A percentile compares a stretch with the other conserved stretches of the same genome.
Evolutionary conservation across 2,329 filamentous ascomycete genomes (phyloP).

Genomic region (Aphanocladium album): DNA sequence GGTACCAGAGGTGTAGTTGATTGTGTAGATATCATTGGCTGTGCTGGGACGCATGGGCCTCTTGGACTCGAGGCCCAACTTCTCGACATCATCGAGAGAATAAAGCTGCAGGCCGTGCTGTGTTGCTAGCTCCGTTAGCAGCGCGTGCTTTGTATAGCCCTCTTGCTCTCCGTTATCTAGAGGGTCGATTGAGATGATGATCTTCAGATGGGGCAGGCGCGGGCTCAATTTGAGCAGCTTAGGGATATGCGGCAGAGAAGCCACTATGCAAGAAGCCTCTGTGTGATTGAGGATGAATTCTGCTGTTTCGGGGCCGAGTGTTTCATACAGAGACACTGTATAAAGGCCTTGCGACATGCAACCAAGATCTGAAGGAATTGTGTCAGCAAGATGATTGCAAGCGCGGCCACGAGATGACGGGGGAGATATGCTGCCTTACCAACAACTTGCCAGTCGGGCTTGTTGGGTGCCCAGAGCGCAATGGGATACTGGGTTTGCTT

Average conservation of each 20-base stretch:
- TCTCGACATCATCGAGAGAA: conserved; percentile 76
- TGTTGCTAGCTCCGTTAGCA: conserved; percentile 70
- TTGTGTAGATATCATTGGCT: conserved; percentile 75
- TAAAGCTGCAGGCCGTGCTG: conserved; percentile 73
- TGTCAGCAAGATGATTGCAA: not conserved
- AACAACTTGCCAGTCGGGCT: conserved; percentile 78
- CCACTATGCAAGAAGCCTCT: conserved; percentile 67
- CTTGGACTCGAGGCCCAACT: conserved; percentile 66
- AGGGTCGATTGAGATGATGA: conserved; percentile 82
- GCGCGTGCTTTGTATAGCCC: conserved; percentile 71
- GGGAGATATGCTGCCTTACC: conserved; percentile 38
- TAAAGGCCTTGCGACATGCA: conserved; percentile 82
- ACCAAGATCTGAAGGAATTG: conserved; percentile 60
- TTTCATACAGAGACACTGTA: conserved; percentile 94
- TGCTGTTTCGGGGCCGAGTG: conserved; percentile 81
- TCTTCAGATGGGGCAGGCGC: conserved; percentile 73
- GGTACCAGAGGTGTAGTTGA: conserved; percentile 87
- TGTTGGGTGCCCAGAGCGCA: conserved; percentile 82
- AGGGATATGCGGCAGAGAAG: conserved; percentile 76
- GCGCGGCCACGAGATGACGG: too few species aligned
- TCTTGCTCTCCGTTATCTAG: conserved; percentile 73
- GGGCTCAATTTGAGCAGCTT: conserved; percentile 73
- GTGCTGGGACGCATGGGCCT: conserved; percentile 66
- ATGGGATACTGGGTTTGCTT: conserved; percentile 63
- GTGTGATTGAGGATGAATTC: conserved; percentile 97